Base-by-base conservation (phyloP, 352 stramenopile genomes). In the Phytophthora ramorum region DNA sequence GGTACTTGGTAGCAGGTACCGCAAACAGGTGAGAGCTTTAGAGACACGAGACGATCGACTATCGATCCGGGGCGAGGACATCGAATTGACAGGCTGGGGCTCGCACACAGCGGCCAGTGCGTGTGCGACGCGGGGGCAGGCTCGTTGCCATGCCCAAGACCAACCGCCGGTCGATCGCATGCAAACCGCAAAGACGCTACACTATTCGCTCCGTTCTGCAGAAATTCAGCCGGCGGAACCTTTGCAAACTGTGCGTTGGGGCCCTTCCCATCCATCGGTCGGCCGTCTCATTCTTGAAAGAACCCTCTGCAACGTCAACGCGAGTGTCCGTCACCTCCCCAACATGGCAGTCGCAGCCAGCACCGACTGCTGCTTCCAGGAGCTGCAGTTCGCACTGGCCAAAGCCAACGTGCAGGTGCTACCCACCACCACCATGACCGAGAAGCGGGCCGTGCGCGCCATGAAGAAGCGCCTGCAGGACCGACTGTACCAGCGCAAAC, bases 401-500 rank as follows among this genome's bases (percentile, higher is more conserved):
- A 12, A 16, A 41, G 10, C 35, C 10, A 41, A 17, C 35, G 35
- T 5, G 12, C 35, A 41, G 17, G 35, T 41, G 35, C 12, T 19
- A 10, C 0, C 61, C 37, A 57, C 66, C 44, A 61, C 43, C 48
- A 47, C 66, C n/a, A 0, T 16, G 14, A 16, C 35, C 37, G 55
- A 75, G 13, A 71, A 75, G 19, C 60, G 50, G 4, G 47, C 24
- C 26, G 20, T 67, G 35, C 35, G 35, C 9, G 35, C 35, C 13
- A 41, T 41, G 35, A 41, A 41, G 35, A 41, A 41, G 35, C 35
- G 35, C 1, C 35, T 80, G 13, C 56, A 73, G n/a, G 72, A 80
- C 38, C 64, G 68, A 14, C 56, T 80, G 26, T 80, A 80, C 63
- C 67, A 76, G 41, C 66, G 71, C 32, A 75, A 75, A 10, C 71